A percentile compares a stretch with the other conserved stretches of the same genome.
phyloP scores from a whole-genome alignment of 1,139 yeast genomes.

The Sugiyamaella pinicola region DNA sequence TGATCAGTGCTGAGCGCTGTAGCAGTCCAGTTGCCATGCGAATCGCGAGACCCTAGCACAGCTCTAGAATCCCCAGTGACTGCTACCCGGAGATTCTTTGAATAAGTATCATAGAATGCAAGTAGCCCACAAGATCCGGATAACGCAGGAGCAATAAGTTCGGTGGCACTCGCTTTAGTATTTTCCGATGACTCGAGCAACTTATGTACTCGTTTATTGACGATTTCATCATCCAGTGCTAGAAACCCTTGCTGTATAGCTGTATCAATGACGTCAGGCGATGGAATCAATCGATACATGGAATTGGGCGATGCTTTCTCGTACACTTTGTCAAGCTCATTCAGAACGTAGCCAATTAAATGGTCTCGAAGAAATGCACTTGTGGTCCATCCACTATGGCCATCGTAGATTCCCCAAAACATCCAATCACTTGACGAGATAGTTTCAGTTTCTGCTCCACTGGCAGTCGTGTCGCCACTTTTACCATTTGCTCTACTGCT shows the following conservation, averaged over 20 bases:
- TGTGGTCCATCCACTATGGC: slow-evolving; percentile 97
- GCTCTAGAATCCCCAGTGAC: slow-evolving; percentile 98
- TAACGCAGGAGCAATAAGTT: slow-evolving; percentile 84
- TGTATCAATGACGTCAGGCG: slow-evolving; percentile 68
- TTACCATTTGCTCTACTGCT: background rate
- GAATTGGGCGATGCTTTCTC: slow-evolving; percentile 42
- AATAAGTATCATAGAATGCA: slow-evolving; percentile 79
- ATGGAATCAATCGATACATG: slow-evolving; percentile 55
- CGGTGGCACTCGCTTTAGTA: slow-evolving; percentile 66
- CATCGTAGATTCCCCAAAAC: slow-evolving; percentile 95
- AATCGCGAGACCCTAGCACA: slow-evolving; percentile 69
- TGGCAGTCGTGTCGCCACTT: background rate
- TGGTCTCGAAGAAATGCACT: slow-evolving; percentile 80
- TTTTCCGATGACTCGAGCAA: slow-evolving; percentile 60
- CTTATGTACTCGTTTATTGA: slow-evolving; percentile 69
- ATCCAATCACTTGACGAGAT: slow-evolving; percentile 74
- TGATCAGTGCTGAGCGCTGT: slow-evolving; percentile 86
- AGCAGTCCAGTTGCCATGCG: slow-evolving; percentile 80
- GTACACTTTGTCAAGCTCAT: slow-evolving; percentile 71
- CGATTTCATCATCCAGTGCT: slow-evolving; percentile 84
- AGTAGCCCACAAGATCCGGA: slow-evolving; percentile 94
- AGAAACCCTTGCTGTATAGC: slow-evolving; percentile 83
- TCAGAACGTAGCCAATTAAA: slow-evolving; percentile 72
- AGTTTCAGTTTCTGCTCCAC: background rate
- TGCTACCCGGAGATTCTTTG: slow-evolving; percentile 78